Evolutionary conservation across 495 filamentous ascomycete species (phyloP).

Genomic region (Pyrenula massariospora): DNA sequence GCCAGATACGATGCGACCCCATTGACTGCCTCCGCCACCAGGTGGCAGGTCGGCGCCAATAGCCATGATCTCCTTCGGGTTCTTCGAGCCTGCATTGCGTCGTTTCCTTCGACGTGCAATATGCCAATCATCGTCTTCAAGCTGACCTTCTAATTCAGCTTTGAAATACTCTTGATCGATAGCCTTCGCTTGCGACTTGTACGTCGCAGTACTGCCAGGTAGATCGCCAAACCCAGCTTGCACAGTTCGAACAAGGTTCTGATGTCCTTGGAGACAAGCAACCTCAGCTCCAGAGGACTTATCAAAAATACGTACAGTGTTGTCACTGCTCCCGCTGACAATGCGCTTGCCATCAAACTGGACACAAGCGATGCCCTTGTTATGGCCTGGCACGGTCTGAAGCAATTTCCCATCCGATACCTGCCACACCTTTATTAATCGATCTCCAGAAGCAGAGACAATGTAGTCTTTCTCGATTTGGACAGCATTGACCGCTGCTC

Average conservation of each 20-base stretch:
- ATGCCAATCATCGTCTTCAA: constrained; percentile 16
- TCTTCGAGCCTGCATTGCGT: constrained; percentile 65
- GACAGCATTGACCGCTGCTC: constrained; percentile 91
- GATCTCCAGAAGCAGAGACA: constrained; percentile 88
- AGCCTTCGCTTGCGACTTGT: constrained; percentile 57
- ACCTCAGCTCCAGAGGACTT: constrained; percentile 73
- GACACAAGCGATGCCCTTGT: constrained; percentile 94
- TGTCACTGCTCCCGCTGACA: constrained; percentile 89
- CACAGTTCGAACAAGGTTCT: constrained; percentile 79
- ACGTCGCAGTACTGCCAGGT: constrained; percentile 62
- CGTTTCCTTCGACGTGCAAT: constrained; percentile 34
- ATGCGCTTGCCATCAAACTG: constrained; percentile 96
- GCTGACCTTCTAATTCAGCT: constrained; percentile 45
- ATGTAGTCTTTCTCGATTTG: constrained; percentile 79
- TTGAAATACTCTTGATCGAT: constrained; percentile 61
- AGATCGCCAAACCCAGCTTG: constrained; percentile 87
- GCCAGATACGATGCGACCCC: constrained; percentile 84
- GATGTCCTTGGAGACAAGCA: constrained; percentile 70
- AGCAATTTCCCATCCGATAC: constrained; percentile 64
- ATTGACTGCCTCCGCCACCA: constrained; percentile 74
- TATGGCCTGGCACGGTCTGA: constrained; percentile 72
- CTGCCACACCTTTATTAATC: constrained; percentile 87
- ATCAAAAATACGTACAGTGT: constrained; percentile 91
- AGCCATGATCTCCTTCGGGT: constrained; percentile 64
- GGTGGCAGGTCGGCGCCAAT: constrained; percentile 76